These are phyloP conservation scores for Solanum hybrid DNA, from an alignment of 305 asterid species.

Conservation along the genomic window DNA sequence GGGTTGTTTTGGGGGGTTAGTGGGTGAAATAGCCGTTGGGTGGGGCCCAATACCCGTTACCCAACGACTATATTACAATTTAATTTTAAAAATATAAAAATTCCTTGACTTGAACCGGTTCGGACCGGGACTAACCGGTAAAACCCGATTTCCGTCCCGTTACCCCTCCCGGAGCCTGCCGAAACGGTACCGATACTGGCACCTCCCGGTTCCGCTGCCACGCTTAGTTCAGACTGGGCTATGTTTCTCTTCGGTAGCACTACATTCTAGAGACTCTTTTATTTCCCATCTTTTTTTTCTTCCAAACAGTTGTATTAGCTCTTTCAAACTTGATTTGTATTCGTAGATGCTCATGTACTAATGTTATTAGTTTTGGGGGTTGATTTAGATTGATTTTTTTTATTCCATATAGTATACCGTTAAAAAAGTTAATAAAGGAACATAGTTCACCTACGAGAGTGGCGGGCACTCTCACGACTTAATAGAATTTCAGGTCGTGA, in stretches of 20 bases:
- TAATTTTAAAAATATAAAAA: too few relatives aligned
- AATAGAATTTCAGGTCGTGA: not conserved
- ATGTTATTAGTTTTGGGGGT: not conserved
- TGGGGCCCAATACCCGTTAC: too few relatives aligned
- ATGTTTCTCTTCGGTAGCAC: not conserved
- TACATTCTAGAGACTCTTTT: not conserved
- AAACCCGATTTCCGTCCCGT: too few relatives aligned
- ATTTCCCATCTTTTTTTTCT: not conserved
- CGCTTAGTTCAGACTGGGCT: not conserved
- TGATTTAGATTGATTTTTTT: not conserved
- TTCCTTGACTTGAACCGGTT: too few relatives aligned
- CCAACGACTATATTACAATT: too few relatives aligned
- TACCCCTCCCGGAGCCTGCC: too few relatives aligned
- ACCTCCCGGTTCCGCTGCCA: too few relatives aligned
- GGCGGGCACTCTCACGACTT: not conserved
- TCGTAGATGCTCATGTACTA: not conserved
- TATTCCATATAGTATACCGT: not conserved
- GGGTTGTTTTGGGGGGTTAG: too few relatives aligned
- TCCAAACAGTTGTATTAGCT: not conserved
- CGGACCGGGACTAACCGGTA: too few relatives aligned
- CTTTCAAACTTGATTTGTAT: not conserved
- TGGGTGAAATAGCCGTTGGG: too few relatives aligned
- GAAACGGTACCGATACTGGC: too few relatives aligned
- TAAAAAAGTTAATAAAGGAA: not conserved
- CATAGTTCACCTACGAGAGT: not conserved